Evolutionary conservation across 2,329 filamentous ascomycete genomes (phyloP), one percentile per base, ranked within the genome.

Genomic region (Thielaviopsis cerberus): DNA sequence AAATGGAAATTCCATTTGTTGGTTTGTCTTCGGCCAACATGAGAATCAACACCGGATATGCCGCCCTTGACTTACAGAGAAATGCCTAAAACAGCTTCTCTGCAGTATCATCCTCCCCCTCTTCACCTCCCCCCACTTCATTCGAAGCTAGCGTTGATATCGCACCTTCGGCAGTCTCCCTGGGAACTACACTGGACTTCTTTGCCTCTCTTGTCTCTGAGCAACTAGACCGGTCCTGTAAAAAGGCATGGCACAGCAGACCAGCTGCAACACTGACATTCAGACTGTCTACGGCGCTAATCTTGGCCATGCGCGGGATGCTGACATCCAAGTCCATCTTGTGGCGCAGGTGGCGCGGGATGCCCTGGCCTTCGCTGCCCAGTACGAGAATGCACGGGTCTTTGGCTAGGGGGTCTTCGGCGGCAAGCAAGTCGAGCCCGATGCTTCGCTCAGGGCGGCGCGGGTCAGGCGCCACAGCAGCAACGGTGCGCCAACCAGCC

Each of bases 181-280:
- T 26, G 17, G 52, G 52, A 7, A 54, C 52, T 15, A 54, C 26
- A 54, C 41, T 48, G 17, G 34, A 22, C 22, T 11, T 37, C 41
- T 56, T 23, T 24, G 57, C 45, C 10, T 56, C 45, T 24, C 50
- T 10, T 13, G 50, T 26, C 13, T 37, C 27, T 15, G 24, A 53
- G 8, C 20, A 27, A 23, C 41, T 10, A 23, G 51, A 52, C 13
- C 26, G 57, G 8, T 55, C 51, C 22, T 54, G 53, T 11, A 63
- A 41, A 30, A 92, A 88, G 0, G 83, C 74, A 62, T 83, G 78
- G 62, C 83, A 83, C 55, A 97, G 71, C 54, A 97, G 72, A 0
- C 81, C 88, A 6, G 87, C 81, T 1, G 92, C 91, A 22, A 94
- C 90, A 66, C 87, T 88, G 45, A 97, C 92, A 67, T 98, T 97